Evolutionary conservation across 2,329 filamentous ascomycete genomes (phyloP).

Genomic region (Aspergillus sp.): DNA sequence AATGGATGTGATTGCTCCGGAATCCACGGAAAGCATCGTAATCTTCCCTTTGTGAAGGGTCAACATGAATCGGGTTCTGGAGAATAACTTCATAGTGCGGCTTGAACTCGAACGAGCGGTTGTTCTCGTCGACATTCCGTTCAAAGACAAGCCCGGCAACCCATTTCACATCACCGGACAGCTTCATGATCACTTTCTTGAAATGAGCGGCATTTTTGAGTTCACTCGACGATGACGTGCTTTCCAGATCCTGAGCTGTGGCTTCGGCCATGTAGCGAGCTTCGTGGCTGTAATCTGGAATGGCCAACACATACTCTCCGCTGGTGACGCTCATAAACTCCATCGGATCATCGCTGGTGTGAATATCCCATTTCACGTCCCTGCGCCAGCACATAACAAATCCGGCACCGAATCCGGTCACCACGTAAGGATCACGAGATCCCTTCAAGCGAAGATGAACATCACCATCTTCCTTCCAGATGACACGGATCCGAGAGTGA

Average conservation of each 20-base stretch:
- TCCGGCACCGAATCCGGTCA: constrained; percentile 88
- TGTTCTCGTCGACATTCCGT: constrained; percentile 68
- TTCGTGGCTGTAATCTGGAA: constrained; percentile 89
- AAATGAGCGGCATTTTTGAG: constrained; percentile 75
- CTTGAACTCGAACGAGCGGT: constrained; percentile 80
- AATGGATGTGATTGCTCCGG: constrained; percentile 91
- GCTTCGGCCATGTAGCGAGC: constrained; percentile 62
- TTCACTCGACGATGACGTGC: constrained; percentile 60
- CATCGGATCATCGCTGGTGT: constrained; percentile 80
- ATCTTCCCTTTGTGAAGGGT: constrained; percentile 51
- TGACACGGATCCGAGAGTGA: constrained; percentile 82
- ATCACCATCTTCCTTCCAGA: constrained; percentile 94
- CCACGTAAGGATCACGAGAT: constrained; percentile 85
- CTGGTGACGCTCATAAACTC: constrained; percentile 95
- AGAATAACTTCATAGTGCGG: constrained; percentile 90
- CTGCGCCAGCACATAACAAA: constrained; percentile 99
- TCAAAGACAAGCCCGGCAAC: constrained; percentile 90
- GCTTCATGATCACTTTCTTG: constrained; percentile 98
- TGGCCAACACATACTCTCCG: constrained; percentile 88
- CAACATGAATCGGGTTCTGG: constrained; percentile 73
- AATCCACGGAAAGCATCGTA: constrained; percentile 98
- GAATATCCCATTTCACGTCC: constrained; percentile 83
- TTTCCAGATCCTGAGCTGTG: constrained; percentile 54
- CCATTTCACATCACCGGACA: constrained; percentile 95
- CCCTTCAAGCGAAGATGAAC: constrained; percentile 89